phyloP scores from a whole-genome alignment of 164 flowering plant species.

The Vitis riparia region DNA sequence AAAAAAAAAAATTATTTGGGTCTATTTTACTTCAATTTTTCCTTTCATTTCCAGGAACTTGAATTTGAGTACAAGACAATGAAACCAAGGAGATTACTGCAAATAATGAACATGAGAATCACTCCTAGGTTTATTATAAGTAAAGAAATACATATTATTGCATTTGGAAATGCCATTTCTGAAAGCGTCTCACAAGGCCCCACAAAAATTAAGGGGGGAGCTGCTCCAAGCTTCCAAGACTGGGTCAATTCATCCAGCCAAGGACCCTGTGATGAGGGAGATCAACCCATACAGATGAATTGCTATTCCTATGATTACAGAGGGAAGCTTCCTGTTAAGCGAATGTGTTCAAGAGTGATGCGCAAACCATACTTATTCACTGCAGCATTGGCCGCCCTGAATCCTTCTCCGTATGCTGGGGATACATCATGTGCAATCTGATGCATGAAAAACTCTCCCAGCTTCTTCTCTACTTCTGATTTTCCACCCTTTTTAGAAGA shows the following conservation, averaged over 20 bases:
- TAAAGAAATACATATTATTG: conserved; percentile 6
- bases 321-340: conserved; percentile 68
- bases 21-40: too few species aligned
- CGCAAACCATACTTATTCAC: conserved; percentile 81
- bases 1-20: too few species aligned
- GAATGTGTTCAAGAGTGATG: conserved; percentile 78
- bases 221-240: conserved; percentile 21
- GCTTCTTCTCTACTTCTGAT: conserved; percentile 63
- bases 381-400: conserved; percentile 79
- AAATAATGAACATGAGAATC: not conserved
- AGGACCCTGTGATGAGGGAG: too few species aligned
- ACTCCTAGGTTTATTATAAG: not conserved
- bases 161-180: conserved; percentile 7
- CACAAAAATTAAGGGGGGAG: conserved; percentile 31
- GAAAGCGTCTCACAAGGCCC: conserved; percentile 16
- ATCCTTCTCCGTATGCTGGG: conserved; percentile 88
- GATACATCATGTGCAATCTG: conserved; percentile 87
- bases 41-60: too few species aligned
- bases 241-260: conserved; percentile 1
- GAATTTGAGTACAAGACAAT: too few species aligned
- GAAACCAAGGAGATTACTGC: not conserved
- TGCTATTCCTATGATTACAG: conserved; percentile 13
- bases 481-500: conserved; percentile 77
- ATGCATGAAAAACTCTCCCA: conserved; percentile 89
- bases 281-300: too few species aligned